Evolutionary conservation across 176 grass and related monocot genomes (phyloP).

Genomic region (Musa schizocarpa): DNA sequence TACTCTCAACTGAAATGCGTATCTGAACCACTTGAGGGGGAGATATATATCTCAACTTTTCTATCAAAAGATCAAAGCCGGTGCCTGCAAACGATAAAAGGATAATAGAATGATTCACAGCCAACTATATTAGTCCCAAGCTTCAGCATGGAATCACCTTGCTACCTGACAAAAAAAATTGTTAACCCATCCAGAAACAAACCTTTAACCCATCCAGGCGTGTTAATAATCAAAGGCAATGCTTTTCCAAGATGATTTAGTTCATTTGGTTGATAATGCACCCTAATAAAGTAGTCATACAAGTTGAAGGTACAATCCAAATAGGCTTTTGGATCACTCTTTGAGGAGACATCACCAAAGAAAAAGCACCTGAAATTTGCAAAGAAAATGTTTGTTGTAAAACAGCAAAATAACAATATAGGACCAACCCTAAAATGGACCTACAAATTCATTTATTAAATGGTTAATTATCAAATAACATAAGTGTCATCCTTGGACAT

Average conservation of each 20-base stretch:
- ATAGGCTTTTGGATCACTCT: conserved; percentile 81
- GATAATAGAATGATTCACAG: neutral
- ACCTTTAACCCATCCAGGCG: conserved; percentile 17
- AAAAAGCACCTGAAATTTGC: conserved; percentile 50
- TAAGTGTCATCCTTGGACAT: too few species aligned
- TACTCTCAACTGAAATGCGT: conserved; percentile 42
- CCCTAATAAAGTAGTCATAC: conserved; percentile 48
- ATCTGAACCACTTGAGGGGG: conserved; percentile 71
- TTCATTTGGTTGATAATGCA: conserved; percentile 29
- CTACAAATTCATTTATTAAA: neutral
- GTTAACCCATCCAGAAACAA: conserved; percentile 6
- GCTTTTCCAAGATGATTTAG: conserved; percentile 18
- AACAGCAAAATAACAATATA: neutral
- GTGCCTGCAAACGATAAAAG: conserved; percentile 38
- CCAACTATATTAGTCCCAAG: neutral
- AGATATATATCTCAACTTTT: conserved; percentile 76
- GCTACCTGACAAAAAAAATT: neutral
- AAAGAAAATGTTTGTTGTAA: conserved; percentile 8
- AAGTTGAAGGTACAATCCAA: conserved; percentile 51
- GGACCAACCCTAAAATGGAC: neutral
- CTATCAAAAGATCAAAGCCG: conserved; percentile 93
- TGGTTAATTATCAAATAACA: too few species aligned
- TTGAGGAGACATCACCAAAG: conserved; percentile 84
- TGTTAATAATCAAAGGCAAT: conserved; percentile 24
- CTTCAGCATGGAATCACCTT: neutral